Evolutionary conservation across 2,329 filamentous ascomycete genomes (phyloP), one percentile per base, ranked within the genome.

Genomic region (Neurospora crassa): DNA sequence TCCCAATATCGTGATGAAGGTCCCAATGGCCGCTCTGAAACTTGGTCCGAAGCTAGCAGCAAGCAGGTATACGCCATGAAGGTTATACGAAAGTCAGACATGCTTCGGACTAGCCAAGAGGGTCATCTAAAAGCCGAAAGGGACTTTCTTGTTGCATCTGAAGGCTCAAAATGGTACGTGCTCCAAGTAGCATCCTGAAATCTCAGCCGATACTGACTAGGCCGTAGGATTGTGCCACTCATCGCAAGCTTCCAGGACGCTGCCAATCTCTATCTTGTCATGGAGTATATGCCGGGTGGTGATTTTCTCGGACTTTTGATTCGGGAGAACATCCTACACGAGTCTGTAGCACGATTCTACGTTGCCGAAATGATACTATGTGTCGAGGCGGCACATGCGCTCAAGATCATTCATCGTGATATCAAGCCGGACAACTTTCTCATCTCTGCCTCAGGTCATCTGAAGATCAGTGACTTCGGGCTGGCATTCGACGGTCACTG

Each of bases 381-480:
- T 77, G 91, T 99, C 34, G 94, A 98, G 80, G 95, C 97, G 80
- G 92, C 93, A 0, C 95, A 98, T 83, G 88, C 88, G 14, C 88
- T 97, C 76, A 88, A 88, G 68, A 97, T 94, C 86, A 97, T 99
- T 68, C 96, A 99, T 79, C 91, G 95, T 20, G 96, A 98, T 80
- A 89, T 98, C 79, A 99, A 99, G 80, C 96, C 95, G 0, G 95
- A 98, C 84, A 99, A 99, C 77, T 98, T 99, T 77, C 86, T 98
- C 40, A 94, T 98, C 76, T 92, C 92, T 10, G 88, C 92, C 0
- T 91, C 92, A 20, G 94, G 96, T 0, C 96, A 99, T 79, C 81
- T 98, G 72, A 97, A 96, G 78, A 97, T 98, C 47, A 96, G 94
- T 0, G 96, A 99, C 77, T 99, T 99, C 80, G 95, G 96, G 0